Percentiles rank a stretch among this genome's conserved stretches.
phyloP scores from a whole-genome alignment of 352 stramenopile genomes.

The Phytopythium litorale region DNA sequence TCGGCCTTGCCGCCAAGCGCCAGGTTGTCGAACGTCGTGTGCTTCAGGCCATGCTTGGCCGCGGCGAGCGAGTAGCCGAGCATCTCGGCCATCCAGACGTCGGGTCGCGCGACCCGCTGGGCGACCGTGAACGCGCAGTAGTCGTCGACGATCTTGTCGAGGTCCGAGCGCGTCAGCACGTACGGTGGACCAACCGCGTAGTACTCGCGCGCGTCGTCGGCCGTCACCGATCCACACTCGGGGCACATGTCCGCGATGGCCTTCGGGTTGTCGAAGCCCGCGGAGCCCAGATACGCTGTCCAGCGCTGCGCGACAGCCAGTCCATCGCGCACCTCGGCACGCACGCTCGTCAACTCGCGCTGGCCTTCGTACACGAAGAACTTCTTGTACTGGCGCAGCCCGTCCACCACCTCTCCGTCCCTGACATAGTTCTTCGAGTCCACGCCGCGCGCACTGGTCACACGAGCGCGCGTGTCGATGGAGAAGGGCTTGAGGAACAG shows the following conservation, averaged over 20 bases:
- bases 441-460: conserved; percentile 46
- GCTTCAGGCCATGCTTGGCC: conserved; percentile 62
- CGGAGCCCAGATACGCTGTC: conserved; percentile 26
- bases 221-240: conserved; percentile 40
- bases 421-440: conserved; percentile 59
- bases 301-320: conserved; percentile 59
- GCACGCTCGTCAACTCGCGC: conserved; percentile 28
- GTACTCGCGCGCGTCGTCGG: conserved; percentile 41
- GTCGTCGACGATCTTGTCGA: conserved; percentile 53
- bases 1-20: conserved; percentile 44
- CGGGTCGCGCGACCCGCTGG: conserved; percentile 27
- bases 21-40: conserved; percentile 75
- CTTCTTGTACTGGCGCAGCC: conserved; percentile 73
- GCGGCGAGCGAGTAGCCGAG: conserved; percentile 56
- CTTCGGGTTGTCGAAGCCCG: conserved; percentile 32
- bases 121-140: conserved; percentile 60
- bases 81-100: conserved; percentile 46
- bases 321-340: conserved; percentile 33
- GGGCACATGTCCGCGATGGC: conserved; percentile 28
- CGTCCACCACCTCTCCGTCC: conserved; percentile 62
- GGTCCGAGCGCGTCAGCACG: conserved; percentile 47
- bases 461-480: conserved; percentile 52
- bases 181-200: conserved; percentile 58
- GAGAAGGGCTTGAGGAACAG: conserved; percentile 63
- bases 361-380: conserved; percentile 76